Evolutionary conservation across 306 rosid species (phyloP), one percentile per base, ranked within the genome.

Genomic region (Casuarina cunninghamiana): DNA sequence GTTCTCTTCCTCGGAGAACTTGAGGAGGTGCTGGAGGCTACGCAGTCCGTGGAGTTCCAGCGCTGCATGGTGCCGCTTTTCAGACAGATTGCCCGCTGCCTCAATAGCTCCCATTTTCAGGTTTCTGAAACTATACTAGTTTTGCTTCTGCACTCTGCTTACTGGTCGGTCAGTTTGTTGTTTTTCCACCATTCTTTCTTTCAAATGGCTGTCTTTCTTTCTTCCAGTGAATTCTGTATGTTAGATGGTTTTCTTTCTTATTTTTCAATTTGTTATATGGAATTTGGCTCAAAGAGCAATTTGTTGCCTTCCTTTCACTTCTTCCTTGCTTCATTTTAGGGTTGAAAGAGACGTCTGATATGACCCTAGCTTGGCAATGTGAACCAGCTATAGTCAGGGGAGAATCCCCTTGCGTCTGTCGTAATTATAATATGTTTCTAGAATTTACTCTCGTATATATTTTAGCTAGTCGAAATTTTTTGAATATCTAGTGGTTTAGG

Each of bases 11-110:
- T 95, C 68, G 99, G 97, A 80, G 99, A 95, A 75, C 91, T 95
- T 53, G 99, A 95, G 89, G 99, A 95, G 85, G 96, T 95, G 75
- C 92, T 95, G 61, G 99, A 95, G 86, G 93, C 96, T 39, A 93
- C 99, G 21, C 99, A 95, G 71, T 51, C 86, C 17, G 91, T 96
- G 0, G 99, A 95, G 71, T 95, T 95, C 45, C 97, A 91, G 66
- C 97, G 97, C 51, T 93, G 97, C 83, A 93, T 93, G 99, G 97
- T 95, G 75, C 99, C 92, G 0, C 97, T 95, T 60, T 95, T 95
- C 75, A 87, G 89, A 74, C 97, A 91, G 94, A 88, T 95, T 81
- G 91, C 93, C 10, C 96, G 97, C 77, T 91, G 97, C 87, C 97
- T 95, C 78, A 95, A 89, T 73, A 95, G 96, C 80, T 71, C 85